phyloP scores from a whole-genome alignment of 1,139 yeast genomes.

The Diutina rugosa region DNA sequence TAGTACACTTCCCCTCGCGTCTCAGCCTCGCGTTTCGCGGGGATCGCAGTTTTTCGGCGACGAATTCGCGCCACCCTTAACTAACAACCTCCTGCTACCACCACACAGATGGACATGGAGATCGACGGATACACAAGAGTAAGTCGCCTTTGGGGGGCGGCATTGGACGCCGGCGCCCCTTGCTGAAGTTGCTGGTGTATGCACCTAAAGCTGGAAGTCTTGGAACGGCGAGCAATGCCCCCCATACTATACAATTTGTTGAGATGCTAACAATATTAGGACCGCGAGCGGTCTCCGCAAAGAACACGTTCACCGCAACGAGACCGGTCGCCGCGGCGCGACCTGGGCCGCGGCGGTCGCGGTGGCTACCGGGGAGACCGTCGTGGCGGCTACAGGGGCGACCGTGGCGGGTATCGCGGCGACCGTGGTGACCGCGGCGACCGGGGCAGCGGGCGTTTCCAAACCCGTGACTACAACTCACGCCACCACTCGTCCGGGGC shows the following conservation, averaged over 20 bases:
- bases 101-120: constrained; percentile 25
- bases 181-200: constrained; percentile 2
- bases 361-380: constrained; percentile 9
- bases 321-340: constrained; percentile 29
- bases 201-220: neutral
- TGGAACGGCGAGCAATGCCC: no score
- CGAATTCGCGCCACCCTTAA: constrained; percentile 18
- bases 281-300: neutral
- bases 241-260: no score
- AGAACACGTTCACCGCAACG: constrained; percentile 7
- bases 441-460: neutral
- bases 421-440: neutral
- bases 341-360: constrained; percentile 16
- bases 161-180: constrained; percentile 1
- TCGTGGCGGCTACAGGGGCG: constrained; percentile 5
- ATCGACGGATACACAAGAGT: constrained; percentile 43
- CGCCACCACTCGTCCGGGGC: neutral
- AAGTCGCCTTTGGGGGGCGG: constrained; percentile 12
- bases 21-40: no score
- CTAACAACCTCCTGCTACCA: neutral
- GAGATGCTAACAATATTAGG: neutral
- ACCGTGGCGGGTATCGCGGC: neutral
- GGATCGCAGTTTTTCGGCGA: neutral
- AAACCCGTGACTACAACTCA: neutral
- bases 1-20: no score